Evolutionary conservation across 805 yeast genomes (phyloP), one percentile per base, ranked within the genome.

Genomic region (Starmerella geochares): DNA sequence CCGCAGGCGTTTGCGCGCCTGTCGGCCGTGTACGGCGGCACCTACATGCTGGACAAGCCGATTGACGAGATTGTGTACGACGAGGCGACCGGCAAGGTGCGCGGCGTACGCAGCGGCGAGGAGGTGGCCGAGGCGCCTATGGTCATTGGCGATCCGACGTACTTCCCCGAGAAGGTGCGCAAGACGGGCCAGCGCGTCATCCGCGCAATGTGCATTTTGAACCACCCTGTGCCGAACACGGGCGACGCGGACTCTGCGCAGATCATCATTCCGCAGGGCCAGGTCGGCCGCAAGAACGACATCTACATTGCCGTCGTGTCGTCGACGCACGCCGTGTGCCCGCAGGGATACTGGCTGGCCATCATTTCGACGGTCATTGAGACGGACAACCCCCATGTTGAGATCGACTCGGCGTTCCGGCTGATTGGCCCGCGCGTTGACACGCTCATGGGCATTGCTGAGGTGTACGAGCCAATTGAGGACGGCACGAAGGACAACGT

Each of bases 1-100:
- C 98, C 98, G n/a, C 98, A 92, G 70, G 98, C 96, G 8, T 92
- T 92, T 71, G 96, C 97, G 10, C 78, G 98, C 65, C 77, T 92
- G 54, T 81, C 94, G 47, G 98, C 98, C 23, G 90, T 92, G 58
- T 87, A 92, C 64, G 98, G 98, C 56, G 98, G 98, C 62, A 90
- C 97, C 17, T 92, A 87, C 65, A 92, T 92, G 98, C 77, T 92
- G 63, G 95, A 87, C 65, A 90, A 95, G 28, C 96, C 96, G 43
- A 80, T 92, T 55, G 95, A 92, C 54, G 95, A 90, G 69, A 76
- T 88, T 17, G 73, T 84, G 46, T 88, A 81, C 66, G 79, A 75
- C 47, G 81, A 77, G 13, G 78, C 76, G 24, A 46, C 42, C 38
- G 85, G 81, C 17, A 82, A 79, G 62, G 86, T 87, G 58, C 72